These are phyloP conservation scores for Marchantia polymorpha DNA, from an alignment of 225 moss, liverwort and hornwort species.

Conservation along the genomic window DNA sequence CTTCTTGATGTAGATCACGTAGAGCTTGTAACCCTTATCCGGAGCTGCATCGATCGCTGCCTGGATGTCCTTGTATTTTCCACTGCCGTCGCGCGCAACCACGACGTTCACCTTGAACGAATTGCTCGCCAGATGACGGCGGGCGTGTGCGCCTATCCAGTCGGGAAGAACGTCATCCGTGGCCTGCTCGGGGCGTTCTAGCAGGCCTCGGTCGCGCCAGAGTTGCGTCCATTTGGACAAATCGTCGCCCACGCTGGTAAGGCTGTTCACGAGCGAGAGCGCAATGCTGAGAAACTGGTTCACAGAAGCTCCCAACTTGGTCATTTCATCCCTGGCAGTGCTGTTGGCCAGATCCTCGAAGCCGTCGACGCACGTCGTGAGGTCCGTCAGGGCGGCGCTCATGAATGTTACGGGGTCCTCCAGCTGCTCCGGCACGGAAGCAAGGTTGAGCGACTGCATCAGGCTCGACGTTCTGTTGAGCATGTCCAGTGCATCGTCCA, in stretches of 20 bases:
- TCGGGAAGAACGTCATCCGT: neutral
- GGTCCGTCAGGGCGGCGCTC: constrained; percentile 27
- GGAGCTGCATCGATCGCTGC: constrained; percentile 28
- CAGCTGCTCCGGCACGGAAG: neutral
- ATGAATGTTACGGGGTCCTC: constrained; percentile 17
- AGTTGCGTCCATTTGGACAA: constrained; percentile 16
- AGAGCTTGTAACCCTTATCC: constrained; percentile 12
- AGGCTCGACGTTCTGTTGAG: constrained; percentile 11
- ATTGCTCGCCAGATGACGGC: constrained; percentile 7
- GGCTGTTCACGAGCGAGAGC: constrained; percentile 19
- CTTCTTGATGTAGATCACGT: constrained; percentile 24
- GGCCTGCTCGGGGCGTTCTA: constrained; percentile 9
- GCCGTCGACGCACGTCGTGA: constrained; percentile 28
- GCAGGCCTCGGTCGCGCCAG: constrained; percentile 9
- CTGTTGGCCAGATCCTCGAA: constrained; percentile 17
- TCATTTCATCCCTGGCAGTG: neutral
- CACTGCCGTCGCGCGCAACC: constrained; percentile 26
- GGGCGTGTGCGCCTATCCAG: constrained; percentile 13
- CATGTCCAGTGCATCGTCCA: constrained; percentile 21
- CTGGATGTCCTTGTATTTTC: constrained; percentile 20
- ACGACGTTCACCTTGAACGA: constrained; percentile 6
- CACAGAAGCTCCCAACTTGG: neutral
- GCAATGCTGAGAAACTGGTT: constrained; percentile 25
- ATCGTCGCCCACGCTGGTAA: constrained; percentile 16
- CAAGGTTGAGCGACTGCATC: constrained; percentile 2